A percentile compares a stretch with the other conserved stretches of the same genome.
Evolutionary conservation across 2,329 filamentous ascomycete genomes (phyloP).

Genomic region (Bipolaris zeicola): DNA sequence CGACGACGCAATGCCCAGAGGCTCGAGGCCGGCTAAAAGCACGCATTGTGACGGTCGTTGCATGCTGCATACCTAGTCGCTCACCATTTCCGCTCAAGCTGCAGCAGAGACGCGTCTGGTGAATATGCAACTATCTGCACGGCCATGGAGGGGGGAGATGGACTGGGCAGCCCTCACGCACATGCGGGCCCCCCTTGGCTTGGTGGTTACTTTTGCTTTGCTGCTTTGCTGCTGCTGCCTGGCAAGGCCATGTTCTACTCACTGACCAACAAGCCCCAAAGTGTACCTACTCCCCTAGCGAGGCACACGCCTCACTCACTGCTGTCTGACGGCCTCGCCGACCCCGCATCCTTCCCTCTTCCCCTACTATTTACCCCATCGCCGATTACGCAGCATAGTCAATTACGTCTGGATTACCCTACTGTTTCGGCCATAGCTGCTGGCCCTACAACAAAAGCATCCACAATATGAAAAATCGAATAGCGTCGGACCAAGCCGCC

Average conservation of each 20-base stretch:
- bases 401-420: not conserved
- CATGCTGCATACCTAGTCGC: constrained; percentile 35
- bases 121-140: constrained; percentile 26
- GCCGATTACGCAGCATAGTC: constrained; percentile 5
- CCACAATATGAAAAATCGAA: constrained; percentile 29
- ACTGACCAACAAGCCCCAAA: not conserved
- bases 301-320: not conserved
- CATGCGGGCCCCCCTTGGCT: not conserved
- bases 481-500: constrained; percentile 14
- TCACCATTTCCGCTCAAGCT: constrained; percentile 20
- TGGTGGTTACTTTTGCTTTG: not conserved
- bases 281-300: not conserved
- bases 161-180: constrained; percentile 10
- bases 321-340: not conserved
- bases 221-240: constrained; percentile 14
- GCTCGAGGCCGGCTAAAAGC: constrained; percentile 13
- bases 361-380: not conserved
- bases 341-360: constrained; percentile 10
- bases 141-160: constrained; percentile 3
- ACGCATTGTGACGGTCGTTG: constrained; percentile 31
- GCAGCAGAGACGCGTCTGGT: constrained; percentile 18
- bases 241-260: not conserved
- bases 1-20: constrained; percentile 2
- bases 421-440: no score
- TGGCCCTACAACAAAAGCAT: not conserved